Evolutionary conservation across 2,329 filamentous ascomycete species (phyloP).

Genomic region (Elsinoe necatrix): DNA sequence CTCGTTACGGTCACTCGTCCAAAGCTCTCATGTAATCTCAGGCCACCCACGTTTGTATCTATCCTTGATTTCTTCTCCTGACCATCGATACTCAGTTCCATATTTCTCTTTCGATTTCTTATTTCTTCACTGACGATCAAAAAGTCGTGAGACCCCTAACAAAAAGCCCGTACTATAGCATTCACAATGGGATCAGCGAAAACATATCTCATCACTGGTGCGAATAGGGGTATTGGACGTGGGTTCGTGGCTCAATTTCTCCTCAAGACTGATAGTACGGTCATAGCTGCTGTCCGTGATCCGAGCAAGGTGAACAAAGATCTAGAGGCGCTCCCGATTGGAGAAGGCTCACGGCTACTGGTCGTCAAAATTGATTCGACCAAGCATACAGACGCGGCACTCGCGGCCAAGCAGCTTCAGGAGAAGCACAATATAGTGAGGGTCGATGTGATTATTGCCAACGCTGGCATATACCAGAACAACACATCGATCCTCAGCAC

Average conservation of each 20-base stretch:
- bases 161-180: not conserved
- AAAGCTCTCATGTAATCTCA: not conserved
- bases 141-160: too few relatives aligned
- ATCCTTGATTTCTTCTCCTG: not conserved
- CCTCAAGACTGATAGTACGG: conserved; percentile 11
- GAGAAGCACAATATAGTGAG: conserved; percentile 21
- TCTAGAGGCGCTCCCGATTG: conserved; percentile 29
- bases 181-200: not conserved
- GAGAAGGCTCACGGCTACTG: conserved; percentile 31
- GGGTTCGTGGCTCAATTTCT: conserved; percentile 30
- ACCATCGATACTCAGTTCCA: not conserved
- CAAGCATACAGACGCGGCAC: conserved; percentile 28
- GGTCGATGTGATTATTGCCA: conserved; percentile 22
- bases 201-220: conserved; percentile 30
- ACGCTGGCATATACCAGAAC: conserved; percentile 18
- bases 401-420: conserved; percentile 26
- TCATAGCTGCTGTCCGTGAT: conserved; percentile 33
- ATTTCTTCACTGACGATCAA: not conserved
- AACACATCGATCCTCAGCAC: conserved; percentile 15
- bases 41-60: not conserved
- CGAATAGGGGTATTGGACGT: conserved; percentile 31
- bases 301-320: not conserved
- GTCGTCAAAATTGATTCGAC: conserved; percentile 37
- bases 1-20: not conserved
- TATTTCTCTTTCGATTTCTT: not conserved